A percentile compares a stretch with the other conserved stretches of the same genome.
Evolutionary conservation across 2,329 filamentous ascomycete species (phyloP).

Genomic region (Clarireedia hainanense): DNA sequence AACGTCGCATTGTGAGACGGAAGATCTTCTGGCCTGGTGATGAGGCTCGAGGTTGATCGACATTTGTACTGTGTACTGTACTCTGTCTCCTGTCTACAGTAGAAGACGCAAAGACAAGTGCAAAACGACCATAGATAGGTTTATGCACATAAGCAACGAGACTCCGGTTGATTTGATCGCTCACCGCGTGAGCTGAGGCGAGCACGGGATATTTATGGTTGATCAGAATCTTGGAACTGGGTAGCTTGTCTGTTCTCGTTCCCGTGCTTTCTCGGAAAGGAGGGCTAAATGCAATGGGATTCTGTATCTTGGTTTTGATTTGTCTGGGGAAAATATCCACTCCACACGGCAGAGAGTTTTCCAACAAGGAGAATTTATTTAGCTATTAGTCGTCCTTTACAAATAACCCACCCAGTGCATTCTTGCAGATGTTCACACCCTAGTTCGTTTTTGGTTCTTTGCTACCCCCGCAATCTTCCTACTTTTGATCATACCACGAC

Average conservation of each 20-base stretch:
- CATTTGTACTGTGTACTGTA: slow-evolving; percentile 2
- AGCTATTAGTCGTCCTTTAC: no score
- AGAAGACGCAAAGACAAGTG: neutral
- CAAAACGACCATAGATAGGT: neutral
- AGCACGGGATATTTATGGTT: slow-evolving; percentile 4
- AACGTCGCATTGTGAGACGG: slow-evolving; percentile 2
- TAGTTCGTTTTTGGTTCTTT: no score
- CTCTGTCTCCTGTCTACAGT: neutral
- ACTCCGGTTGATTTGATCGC: neutral
- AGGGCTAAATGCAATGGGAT: slow-evolving; percentile 3
- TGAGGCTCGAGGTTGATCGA: slow-evolving; percentile 3
- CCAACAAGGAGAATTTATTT: no score
- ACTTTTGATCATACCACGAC: no score
- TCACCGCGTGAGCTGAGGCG: neutral
- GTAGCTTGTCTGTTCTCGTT: no score
- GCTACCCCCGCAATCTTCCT: no score
- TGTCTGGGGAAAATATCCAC: neutral
- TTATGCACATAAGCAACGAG: no score
- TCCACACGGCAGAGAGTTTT: neutral
- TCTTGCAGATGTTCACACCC: no score
- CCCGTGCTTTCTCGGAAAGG: neutral
- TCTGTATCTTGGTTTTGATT: neutral
- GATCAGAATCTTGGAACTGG: neutral
- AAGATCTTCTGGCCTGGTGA: neutral
- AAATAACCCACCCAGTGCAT: no score